Conservation (phyloP, 2,329 filamentous ascomycete genomes). For the Epichloe gansuensis region DNA sequence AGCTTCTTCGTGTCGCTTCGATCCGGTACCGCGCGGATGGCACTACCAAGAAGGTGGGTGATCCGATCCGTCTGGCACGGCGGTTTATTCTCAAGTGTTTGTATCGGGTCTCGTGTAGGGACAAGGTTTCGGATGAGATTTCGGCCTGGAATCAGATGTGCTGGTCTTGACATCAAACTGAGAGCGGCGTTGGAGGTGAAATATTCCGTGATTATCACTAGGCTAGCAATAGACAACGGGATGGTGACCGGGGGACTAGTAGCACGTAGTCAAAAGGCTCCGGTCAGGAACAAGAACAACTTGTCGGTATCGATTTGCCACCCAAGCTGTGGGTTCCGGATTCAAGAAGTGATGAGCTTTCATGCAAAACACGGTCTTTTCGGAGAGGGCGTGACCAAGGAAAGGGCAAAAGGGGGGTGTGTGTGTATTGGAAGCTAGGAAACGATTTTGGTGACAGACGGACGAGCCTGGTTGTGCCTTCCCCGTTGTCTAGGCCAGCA, state of each 20-base stretch:
- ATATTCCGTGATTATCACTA: neutral
- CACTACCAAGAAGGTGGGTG: neutral
- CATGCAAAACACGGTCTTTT: neutral
- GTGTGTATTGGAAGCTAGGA: neutral
- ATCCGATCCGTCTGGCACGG: neutral
- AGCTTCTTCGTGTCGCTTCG: neutral
- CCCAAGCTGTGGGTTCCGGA: neutral
- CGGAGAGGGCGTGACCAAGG: neutral
- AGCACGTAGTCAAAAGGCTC: neutral
- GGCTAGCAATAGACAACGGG: neutral
- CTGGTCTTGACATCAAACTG: neutral
- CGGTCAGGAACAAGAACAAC: neutral
- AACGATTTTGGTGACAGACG: neutral
- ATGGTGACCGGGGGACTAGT: neutral
- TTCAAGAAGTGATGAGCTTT: neutral
- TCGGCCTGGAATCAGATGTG: neutral
- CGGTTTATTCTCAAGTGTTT: neutral
- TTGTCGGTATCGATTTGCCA: slow-evolving; percentile 1
- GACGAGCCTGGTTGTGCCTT: neutral
- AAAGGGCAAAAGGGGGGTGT: neutral
- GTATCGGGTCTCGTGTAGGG: neutral
- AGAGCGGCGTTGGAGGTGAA: neutral
- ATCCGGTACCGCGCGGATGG: neutral
- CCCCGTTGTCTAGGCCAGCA: neutral
- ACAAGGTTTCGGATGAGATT: neutral